Conservation (phyloP, 2,329 filamentous ascomycete species). For the Colletotrichum chlorophyti region DNA sequence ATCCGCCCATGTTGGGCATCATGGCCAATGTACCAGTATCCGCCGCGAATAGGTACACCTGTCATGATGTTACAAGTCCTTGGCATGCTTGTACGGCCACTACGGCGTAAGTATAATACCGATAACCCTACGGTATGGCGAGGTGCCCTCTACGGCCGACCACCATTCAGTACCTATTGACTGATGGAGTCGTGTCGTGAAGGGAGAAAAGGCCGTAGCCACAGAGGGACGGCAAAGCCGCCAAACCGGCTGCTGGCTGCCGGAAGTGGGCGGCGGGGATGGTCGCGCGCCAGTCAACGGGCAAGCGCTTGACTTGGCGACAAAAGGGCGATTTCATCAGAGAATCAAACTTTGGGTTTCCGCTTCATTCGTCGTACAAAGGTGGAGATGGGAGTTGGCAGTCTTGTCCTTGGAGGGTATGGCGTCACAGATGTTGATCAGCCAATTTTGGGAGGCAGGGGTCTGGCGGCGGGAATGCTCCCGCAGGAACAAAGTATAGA, state of each 20-base stretch:
- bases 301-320: conserved; percentile 8
- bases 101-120: no score
- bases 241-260: conserved; percentile 27
- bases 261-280: conserved; percentile 20
- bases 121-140: no score
- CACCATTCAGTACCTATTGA: no score
- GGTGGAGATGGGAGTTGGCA: conserved; percentile 12
- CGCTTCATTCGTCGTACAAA: neutral
- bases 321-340: neutral
- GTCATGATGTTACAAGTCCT: no score
- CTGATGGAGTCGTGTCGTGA: neutral
- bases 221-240: conserved; percentile 12
- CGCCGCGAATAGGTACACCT: no score
- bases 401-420: conserved; percentile 32
- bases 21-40: no score
- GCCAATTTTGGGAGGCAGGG: conserved; percentile 23
- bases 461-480: neutral
- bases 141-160: no score
- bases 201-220: neutral
- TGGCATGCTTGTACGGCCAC: no score
- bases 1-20: conserved; percentile 16
- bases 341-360: conserved; percentile 5
- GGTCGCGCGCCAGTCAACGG: conserved; percentile 15
- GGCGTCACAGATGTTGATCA: conserved; percentile 41
- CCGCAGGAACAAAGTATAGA: neutral